Base-by-base conservation (phyloP, 192 early-diverging fungal genomes). In the Diversispora epigaea region DNA sequence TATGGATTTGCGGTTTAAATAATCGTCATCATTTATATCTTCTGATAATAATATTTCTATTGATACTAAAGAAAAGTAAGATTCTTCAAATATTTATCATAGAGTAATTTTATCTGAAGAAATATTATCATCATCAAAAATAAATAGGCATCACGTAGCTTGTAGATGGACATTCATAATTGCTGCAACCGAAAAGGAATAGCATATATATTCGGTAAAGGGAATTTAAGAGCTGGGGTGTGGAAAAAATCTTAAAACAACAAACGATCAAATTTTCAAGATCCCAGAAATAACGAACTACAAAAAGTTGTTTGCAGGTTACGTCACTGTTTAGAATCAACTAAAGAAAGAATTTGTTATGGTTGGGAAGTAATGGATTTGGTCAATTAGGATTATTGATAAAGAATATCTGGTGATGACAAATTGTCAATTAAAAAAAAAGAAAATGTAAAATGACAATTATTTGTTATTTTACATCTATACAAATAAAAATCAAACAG, bases 151-250 rank as follows among this genome's bases (percentile, higher is more conserved):
- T 69, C 14, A 81, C 40, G 84, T 89, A 4, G 81, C 83, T 1
- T 91, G 91, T 75, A 89, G 91, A 3, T 92, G 90, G 90, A 80
- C 86, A 2, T 83, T 83, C 49, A 89, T 88, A 6, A 66, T 89
- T 39, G 82, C 79, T 4, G 43, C 86, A 9, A 76, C 77, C 67
- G 79, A 57, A 75, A 80, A 40, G 83, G 79, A 22, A 15, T 75
- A 19, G 84, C 90, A 8, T 91, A 76, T 62, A 85, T 78, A 1
- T 84, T 86, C 73, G 91, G 91, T 19, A 83, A 82, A 6, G 83
- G 88, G 6, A 47, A 73, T 2, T 84, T 73, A 87, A 4, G 86
- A 88, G 54, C 63, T 92, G 3, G 86, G 83, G 39, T 80, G 76
- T 32, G 82, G 83, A 46, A 52, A 73, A 6, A 71, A 49, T 21